A percentile compares a stretch with the other conserved stretches of the same genome.
These are phyloP conservation scores for Mytilinidion resinicola DNA, from an alignment of 495 filamentous ascomycete genomes.

Conservation along the genomic window DNA sequence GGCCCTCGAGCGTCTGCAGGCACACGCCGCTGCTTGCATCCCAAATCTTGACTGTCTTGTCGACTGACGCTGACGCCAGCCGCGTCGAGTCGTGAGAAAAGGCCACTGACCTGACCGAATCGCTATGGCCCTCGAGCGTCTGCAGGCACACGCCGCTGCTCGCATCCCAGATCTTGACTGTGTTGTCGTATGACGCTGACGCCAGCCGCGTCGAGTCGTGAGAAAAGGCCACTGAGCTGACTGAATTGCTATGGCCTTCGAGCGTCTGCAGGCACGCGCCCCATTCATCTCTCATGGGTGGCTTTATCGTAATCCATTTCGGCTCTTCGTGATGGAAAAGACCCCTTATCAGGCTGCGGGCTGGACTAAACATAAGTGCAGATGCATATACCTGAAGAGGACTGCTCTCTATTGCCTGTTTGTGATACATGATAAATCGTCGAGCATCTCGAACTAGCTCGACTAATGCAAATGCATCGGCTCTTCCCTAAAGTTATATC, in stretches of 20 bases:
- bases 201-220: no score
- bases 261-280: constrained; percentile 6
- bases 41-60: no score
- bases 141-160: no score
- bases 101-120: no score
- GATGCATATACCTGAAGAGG: no score
- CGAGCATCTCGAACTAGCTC: constrained; percentile 28
- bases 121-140: no score
- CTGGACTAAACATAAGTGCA: no score
- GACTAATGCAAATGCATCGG: constrained; percentile 6
- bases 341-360: constrained; percentile 11
- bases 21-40: no score
- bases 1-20: neutral
- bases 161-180: no score
- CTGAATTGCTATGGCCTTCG: neutral
- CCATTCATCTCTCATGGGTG: constrained; percentile 13
- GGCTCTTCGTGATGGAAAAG: constrained; percentile 20
- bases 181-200: no score
- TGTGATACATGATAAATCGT: constrained; percentile 33
- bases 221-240: neutral
- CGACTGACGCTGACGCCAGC: no score
- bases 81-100: no score
- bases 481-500: neutral
- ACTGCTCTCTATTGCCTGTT: constrained; percentile 22
- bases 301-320: constrained; percentile 16